A percentile compares a stretch with the other conserved stretches of the same genome.
Conservation (phyloP, 805 yeast genomes). For the Saccharomycopsis fibuligera region DNA sequence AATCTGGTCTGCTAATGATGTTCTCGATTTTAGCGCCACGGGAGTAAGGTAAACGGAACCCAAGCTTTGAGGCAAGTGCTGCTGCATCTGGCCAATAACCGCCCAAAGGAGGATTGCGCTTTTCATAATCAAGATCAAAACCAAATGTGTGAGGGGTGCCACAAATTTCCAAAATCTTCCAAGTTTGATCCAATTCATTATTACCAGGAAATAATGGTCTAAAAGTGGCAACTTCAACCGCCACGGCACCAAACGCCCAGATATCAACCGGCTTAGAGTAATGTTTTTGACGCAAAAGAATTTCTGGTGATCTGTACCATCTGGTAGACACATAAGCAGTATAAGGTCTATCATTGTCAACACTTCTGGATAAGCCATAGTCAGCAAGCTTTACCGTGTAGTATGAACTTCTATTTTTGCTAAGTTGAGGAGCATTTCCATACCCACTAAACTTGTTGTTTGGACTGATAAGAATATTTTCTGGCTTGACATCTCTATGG, state of each 20-base stretch:
- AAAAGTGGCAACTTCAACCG: slow-evolving; percentile 64
- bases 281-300: slow-evolving; percentile 52
- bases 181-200: slow-evolving; percentile 72
- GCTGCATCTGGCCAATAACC: slow-evolving; percentile 70
- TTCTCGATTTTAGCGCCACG: slow-evolving; percentile 43
- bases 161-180: slow-evolving; percentile 56
- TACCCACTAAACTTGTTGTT: slow-evolving; percentile 27
- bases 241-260: slow-evolving; percentile 84
- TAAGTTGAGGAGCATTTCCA: slow-evolving; percentile 26
- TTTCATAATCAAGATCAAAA: slow-evolving; percentile 18
- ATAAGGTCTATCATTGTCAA: slow-evolving; percentile 45
- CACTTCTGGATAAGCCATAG: slow-evolving; percentile 68
- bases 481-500: slow-evolving; percentile 93
- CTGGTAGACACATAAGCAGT: slow-evolving; percentile 79
- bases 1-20: slow-evolving; percentile 40
- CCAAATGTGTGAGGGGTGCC: slow-evolving; percentile 56
- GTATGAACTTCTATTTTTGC: slow-evolving; percentile 22
- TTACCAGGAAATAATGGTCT: slow-evolving; percentile 81
- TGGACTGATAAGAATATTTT: slow-evolving; percentile 66
- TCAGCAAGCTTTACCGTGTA: slow-evolving; percentile 73
- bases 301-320: slow-evolving; percentile 85
- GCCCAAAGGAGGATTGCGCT: slow-evolving; percentile 44
- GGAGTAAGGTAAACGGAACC: slow-evolving; percentile 50
- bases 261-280: slow-evolving; percentile 71
- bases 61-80: slow-evolving; percentile 44